Percentiles rank a stretch among this genome's conserved stretches.
phyloP scores from a whole-genome alignment of 805 yeast genomes.

The Pichia cabralensis region DNA sequence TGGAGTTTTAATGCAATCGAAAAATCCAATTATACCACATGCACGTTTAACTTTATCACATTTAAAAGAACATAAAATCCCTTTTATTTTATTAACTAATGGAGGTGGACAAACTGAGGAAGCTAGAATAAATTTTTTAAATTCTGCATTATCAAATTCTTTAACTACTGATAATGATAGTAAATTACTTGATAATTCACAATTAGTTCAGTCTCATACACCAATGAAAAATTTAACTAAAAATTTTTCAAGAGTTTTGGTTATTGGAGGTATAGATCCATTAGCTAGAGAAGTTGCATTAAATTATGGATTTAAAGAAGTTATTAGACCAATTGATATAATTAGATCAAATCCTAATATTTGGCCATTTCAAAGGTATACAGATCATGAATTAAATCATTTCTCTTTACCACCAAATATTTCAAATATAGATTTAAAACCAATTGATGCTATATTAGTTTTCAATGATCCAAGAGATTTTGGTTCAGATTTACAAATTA shows the following conservation, averaged over 20 bases:
- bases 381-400: slow-evolving; percentile 31
- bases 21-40: slow-evolving; percentile 44
- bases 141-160: slow-evolving; percentile 14
- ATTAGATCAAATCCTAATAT: slow-evolving; percentile 44
- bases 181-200: no score
- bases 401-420: slow-evolving; percentile 28
- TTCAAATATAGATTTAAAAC: slow-evolving; percentile 22
- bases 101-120: slow-evolving; percentile 81
- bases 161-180: slow-evolving; percentile 36
- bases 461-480: slow-evolving; percentile 87
- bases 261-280: slow-evolving; percentile 71
- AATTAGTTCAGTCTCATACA: slow-evolving; percentile 80
- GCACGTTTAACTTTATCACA: slow-evolving; percentile 46
- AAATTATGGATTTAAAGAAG: slow-evolving; percentile 68
- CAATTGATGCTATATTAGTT: slow-evolving; percentile 68
- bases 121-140: slow-evolving; percentile 45
- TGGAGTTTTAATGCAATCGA: slow-evolving; percentile 77
- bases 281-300: slow-evolving; percentile 70
- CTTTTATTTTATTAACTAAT: slow-evolving; percentile 75
- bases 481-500: slow-evolving; percentile 76
- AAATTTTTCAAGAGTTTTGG: slow-evolving; percentile 51
- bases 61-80: slow-evolving; percentile 45
- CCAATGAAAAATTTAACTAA: slow-evolving; percentile 57
- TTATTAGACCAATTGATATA: slow-evolving; percentile 63
- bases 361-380: slow-evolving; percentile 59